Conservation (phyloP, 768 basidiomycete genomes). For the Psilocybe tampanensis region DNA sequence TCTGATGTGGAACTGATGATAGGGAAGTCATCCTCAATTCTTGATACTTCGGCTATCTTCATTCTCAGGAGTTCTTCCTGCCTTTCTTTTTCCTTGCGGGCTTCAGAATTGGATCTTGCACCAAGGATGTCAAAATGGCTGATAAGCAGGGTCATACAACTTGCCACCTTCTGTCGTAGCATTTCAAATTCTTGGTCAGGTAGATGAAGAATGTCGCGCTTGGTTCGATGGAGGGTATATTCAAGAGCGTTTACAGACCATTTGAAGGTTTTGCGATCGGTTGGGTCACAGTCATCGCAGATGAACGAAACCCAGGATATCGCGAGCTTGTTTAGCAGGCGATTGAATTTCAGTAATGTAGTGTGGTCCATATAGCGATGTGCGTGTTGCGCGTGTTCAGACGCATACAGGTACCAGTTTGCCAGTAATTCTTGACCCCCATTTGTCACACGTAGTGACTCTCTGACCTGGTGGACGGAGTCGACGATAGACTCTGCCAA, state of each 20-base stretch:
- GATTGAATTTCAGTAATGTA: conserved; percentile 74
- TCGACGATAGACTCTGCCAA: conserved; percentile 92
- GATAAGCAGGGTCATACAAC: conserved; percentile 95
- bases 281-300: conserved; percentile 96
- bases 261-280: conserved; percentile 93
- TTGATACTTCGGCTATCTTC: conserved; percentile 48
- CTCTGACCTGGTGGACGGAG: conserved; percentile 86
- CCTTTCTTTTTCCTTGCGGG: conserved; percentile 86
- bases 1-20: conserved; percentile 36
- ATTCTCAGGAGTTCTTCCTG: conserved; percentile 63
- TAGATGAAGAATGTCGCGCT: conserved; percentile 87
- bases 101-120: conserved; percentile 85
- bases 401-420: conserved; percentile 96
- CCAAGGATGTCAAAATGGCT: conserved; percentile 98
- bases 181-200: conserved; percentile 88
- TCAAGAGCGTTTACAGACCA: conserved; percentile 98
- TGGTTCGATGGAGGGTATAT: conserved; percentile 86
- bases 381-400: conserved; percentile 91
- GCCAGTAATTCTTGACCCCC: conserved; percentile 85
- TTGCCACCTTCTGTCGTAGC: conserved; percentile 89
- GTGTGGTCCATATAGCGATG: conserved; percentile 85
- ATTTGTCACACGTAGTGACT: conserved; percentile 56
- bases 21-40: conserved; percentile 52
- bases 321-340: conserved; percentile 83
- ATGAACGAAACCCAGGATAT: conserved; percentile 99